Evolutionary conservation across 148 eudicot species (phyloP).

Genomic region (Camellia lanceoleosa): DNA sequence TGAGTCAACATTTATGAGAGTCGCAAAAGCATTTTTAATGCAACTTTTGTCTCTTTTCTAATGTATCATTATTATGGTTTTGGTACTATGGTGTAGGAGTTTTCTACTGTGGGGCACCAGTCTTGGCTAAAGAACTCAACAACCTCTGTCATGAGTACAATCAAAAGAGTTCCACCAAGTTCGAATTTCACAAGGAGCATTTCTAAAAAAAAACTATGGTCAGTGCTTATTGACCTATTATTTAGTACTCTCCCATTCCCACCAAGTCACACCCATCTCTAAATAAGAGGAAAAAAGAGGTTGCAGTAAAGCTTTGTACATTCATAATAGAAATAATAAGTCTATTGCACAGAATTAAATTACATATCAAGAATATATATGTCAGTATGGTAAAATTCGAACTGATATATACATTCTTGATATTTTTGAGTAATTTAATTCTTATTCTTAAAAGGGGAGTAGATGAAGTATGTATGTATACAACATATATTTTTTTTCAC

Average conservation of each 20-base stretch:
- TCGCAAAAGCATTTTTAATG: background rate
- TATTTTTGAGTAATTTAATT: too few relatives aligned
- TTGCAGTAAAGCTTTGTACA: background rate
- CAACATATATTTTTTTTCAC: too few relatives aligned
- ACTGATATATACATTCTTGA: too few relatives aligned
- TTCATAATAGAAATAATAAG: background rate
- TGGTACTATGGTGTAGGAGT: constrained; percentile 57
- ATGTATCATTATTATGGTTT: background rate
- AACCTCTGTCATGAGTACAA: constrained; percentile 67
- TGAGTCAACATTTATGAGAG: constrained; percentile 20
- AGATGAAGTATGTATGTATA: too few relatives aligned
- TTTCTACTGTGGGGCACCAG: constrained; percentile 81
- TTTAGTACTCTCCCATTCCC: background rate
- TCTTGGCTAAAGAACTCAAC: constrained; percentile 74
- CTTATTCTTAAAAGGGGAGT: too few relatives aligned
- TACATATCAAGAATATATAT: too few relatives aligned
- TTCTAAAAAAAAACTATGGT: constrained; percentile 30
- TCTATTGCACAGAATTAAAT: too few relatives aligned
- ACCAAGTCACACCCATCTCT: constrained; percentile 5
- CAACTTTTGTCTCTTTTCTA: background rate
- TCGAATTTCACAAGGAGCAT: constrained; percentile 92
- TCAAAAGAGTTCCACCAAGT: constrained; percentile 85
- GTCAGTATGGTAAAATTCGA: too few relatives aligned
- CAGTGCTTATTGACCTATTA: background rate
- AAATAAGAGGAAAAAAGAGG: background rate